Evolutionary conservation across 2,329 filamentous ascomycete species (phyloP), one percentile per base, ranked within the genome.

Genomic region (Fusarium solani-melongenae): DNA sequence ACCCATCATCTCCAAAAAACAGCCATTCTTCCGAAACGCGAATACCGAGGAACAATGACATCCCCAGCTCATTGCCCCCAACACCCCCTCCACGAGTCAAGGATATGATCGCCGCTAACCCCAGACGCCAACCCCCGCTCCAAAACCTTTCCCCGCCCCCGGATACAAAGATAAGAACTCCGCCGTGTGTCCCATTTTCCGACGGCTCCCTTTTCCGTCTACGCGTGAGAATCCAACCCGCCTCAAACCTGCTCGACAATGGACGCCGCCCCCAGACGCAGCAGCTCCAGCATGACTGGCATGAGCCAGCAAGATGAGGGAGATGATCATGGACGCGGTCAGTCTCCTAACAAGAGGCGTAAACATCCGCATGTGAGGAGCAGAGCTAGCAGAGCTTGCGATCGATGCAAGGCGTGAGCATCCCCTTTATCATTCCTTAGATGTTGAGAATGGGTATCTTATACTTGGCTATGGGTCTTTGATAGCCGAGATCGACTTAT

Each of bases 381-480:
- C 41, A 64, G 62, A 51, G 72, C 70, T 24, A 75, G 71, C 39
- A 65, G 73, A 33, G 77, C 76, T 7, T 78, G 76, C 33, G 77
- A 78, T 64, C 74, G 76, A 8, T 78, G 77, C 65, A 78, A 77
- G 63, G 61, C 70, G 76, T 78, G 20, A 70, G 55, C 67, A 22
- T 27, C 4, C 31, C 44, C 20, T 22, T 36, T 44, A 17, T 34
- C 20, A 15, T 17, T n/a, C 22, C 41, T 31, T 17, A 29, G 6
- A 51, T n/a, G 27, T 20, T 31, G 27, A 14, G 17, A 51, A 51
- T 14, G 9, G 24, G 11, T 31, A 15, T 39, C 29, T 20, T 27
- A 55, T 34, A 24, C 44, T 31, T 24, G 44, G n/a, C n/a, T 22
- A 46, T 62, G 44, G 46, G 10, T 62, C 22, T 33, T 24, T 56